Base-by-base conservation (phyloP, 2,329 filamentous ascomycete species). In the Ceratocystis colombiana region DNA sequence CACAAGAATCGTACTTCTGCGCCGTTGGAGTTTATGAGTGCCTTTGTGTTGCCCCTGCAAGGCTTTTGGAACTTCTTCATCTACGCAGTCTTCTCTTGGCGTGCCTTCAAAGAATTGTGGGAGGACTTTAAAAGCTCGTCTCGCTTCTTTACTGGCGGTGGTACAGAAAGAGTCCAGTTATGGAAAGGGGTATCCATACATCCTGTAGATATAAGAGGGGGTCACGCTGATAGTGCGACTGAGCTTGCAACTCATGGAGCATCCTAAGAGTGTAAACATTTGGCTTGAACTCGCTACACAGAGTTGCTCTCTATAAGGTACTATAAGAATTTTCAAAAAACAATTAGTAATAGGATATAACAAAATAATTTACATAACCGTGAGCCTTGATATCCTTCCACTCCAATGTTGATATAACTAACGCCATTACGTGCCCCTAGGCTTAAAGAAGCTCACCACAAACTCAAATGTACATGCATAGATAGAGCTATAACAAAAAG, bases 61-160 rank as follows among this genome's bases (percentile, higher is more conserved):
- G 89, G 88, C 0, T 87, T 90, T 71, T 91, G 88, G 87, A 92
- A 92, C 72, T 82, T 84, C 22, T 72, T 86, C 64, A 88, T 92
- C 68, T 92, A 91, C 73, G 74, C 83, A 10, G 78, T 80, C 5
- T 88, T 86, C 0, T 88, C 85, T 4, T 81, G 82, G 77, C 74
- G 80, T 62, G 83, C 83, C 0, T 83, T 82, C 70, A 79, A 78
- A 70, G 68, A 68, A 0, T 33, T 70, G 46, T 61, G 69, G 70
- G 30, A 68, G 17, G 55, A 70, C n/a, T 68, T 72, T 6, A 70
- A 70, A 30, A 71, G n/a, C 1, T 28, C 37, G 5, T 8, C 10
- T 25, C 12, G 28, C 8, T 8, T 48, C 5, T 17, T 50, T 22
- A 15, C 59, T 28, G 17, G 22, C 17, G 15, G 22, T n/a, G 17